Percentiles rank a stretch among this genome's conserved stretches.
Evolutionary conservation across 768 basidiomycete species (phyloP).

Genomic region (Hydnomerulius pinastri): DNA sequence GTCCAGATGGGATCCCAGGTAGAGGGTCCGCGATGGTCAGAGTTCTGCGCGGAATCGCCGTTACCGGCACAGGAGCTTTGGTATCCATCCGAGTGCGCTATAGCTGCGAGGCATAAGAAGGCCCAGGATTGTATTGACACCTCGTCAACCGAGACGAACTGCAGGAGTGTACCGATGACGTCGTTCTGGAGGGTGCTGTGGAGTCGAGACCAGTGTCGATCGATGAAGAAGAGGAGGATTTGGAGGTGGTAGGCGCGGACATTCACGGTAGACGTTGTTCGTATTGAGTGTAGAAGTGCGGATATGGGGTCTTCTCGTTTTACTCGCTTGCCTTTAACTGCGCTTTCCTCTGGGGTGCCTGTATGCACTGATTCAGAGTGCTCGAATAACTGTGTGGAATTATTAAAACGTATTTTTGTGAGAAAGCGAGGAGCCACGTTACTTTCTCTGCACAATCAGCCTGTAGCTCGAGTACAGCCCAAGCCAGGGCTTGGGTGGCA

Average conservation of each 20-base stretch:
- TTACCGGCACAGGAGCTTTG: not conserved
- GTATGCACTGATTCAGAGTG: constrained; percentile 57
- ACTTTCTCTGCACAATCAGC: constrained; percentile 78
- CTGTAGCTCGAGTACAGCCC: constrained; percentile 79
- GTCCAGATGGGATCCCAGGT: constrained; percentile 87
- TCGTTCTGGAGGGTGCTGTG: constrained; percentile 58
- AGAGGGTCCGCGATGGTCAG: constrained; percentile 16
- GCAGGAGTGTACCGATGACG: constrained; percentile 55
- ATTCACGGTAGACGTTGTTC: constrained; percentile 29
- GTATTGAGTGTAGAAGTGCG: constrained; percentile 53
- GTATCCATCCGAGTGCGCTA: constrained; percentile 54
- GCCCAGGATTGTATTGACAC: constrained; percentile 77
- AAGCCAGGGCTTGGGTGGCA: constrained; percentile 66
- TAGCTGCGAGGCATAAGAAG: constrained; percentile 75
- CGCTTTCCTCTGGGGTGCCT: constrained; percentile 35
- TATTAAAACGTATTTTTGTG: constrained; percentile 2
- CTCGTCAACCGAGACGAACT: constrained; percentile 67
- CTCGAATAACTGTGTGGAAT: constrained; percentile 52
- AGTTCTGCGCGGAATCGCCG: not conserved
- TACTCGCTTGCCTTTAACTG: constrained; percentile 48
- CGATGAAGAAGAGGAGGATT: constrained; percentile 81
- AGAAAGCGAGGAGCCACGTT: constrained; percentile 10
- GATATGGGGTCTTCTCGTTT: constrained; percentile 62
- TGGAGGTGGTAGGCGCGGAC: constrained; percentile 62
- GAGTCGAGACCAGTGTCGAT: constrained; percentile 70